phyloP scores from a whole-genome alignment of 169 alveolate species.

The Amoebophrya sp. region DNA sequence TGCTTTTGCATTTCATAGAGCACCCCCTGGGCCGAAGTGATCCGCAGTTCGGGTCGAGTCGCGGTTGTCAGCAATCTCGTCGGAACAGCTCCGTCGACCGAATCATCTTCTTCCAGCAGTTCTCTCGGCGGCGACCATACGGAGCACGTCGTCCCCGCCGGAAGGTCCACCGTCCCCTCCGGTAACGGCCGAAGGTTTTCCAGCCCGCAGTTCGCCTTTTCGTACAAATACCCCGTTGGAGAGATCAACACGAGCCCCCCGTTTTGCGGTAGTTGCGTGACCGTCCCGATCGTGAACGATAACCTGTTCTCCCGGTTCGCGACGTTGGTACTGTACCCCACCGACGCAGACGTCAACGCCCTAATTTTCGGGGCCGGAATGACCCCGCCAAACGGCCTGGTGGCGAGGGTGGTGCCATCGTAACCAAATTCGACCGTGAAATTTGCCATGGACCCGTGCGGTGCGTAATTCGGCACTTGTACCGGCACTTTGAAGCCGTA shows the following conservation, averaged over 20 bases:
- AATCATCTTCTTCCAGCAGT: not conserved
- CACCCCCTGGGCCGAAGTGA: not conserved
- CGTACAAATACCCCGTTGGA: not conserved
- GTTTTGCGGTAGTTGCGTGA: not conserved
- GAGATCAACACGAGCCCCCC: not conserved
- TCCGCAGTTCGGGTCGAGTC: not conserved
- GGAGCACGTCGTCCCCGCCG: not conserved
- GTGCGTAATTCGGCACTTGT: not conserved
- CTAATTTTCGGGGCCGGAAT: not conserved
- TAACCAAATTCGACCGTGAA: conserved; percentile 15
- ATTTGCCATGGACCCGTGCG: not conserved
- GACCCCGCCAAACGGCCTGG: not conserved
- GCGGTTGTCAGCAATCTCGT: not conserved
- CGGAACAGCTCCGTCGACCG: not conserved
- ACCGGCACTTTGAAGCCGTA: not conserved
- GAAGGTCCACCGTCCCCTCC: not conserved
- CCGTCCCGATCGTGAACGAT: not conserved
- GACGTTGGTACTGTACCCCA: not conserved
- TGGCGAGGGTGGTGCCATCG: not conserved
- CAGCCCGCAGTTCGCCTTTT: not conserved
- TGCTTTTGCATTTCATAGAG: too few relatives aligned
- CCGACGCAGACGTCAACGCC: not conserved
- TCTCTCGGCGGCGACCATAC: not conserved
- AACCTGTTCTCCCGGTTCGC: not conserved
- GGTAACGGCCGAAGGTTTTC: not conserved